Conservation (phyloP, 2,329 filamentous ascomycete genomes). For the Aspergillus uvarum region DNA sequence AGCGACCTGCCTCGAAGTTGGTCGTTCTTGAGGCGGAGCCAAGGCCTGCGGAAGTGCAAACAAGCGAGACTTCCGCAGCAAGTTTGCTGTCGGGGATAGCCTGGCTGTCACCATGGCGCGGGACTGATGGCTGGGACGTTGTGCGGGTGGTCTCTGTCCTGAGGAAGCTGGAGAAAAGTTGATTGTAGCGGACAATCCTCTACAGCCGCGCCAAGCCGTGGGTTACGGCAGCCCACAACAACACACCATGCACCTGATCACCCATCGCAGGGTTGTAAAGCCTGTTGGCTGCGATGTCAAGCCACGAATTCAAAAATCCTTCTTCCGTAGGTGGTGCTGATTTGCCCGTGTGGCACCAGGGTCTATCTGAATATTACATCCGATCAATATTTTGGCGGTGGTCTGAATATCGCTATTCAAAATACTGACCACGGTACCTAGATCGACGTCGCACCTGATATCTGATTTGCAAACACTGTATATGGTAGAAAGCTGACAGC, state of each 20-base stretch:
- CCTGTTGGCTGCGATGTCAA: too few species aligned
- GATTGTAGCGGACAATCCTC: conserved; percentile 16
- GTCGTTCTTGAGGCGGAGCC: conserved; percentile 57
- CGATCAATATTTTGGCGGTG: too few species aligned
- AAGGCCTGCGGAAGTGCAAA: conserved; percentile 83
- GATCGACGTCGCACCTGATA: too few species aligned
- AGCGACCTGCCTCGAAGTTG: conserved; percentile 49
- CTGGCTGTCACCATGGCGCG: conserved; percentile 46
- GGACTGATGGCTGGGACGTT: conserved; percentile 22
- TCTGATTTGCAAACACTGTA: too few species aligned
- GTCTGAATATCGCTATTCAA: too few species aligned
- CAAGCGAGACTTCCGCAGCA: conserved; percentile 83
- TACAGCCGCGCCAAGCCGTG: conserved; percentile 23
- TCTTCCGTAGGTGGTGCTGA: too few species aligned
- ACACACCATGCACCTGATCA: conserved; percentile 20
- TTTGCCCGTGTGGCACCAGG: too few species aligned
- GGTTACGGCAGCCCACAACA: conserved; percentile 25
- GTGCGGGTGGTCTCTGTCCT: conserved; percentile 16
- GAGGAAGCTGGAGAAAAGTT: conserved; percentile 34
- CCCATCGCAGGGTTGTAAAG: too few species aligned
- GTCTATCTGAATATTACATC: too few species aligned
- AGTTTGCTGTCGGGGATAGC: conserved; percentile 61
- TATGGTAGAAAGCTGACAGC: too few species aligned
- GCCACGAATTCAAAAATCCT: too few species aligned
- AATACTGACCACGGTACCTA: too few species aligned